Base-by-base conservation (phyloP, 345 rosid genomes). In the Mallotus nudiflorus region DNA sequence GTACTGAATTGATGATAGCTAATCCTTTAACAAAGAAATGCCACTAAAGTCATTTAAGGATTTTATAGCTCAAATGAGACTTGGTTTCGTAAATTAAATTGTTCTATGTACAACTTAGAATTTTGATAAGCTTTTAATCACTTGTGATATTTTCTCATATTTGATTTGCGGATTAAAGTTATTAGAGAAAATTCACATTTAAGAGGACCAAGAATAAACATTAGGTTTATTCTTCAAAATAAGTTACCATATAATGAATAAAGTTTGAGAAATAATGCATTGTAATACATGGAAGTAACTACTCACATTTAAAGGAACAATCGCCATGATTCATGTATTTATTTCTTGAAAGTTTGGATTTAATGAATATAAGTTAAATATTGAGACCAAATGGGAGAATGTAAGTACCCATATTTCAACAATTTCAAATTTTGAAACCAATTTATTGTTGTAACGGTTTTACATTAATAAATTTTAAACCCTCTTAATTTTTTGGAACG, bases 1-100 rank as follows among this genome's bases (percentile, higher is more conserved):
- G 20, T 15, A 63, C 29, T 42, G 1, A 65, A n/a, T 18, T 65
- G 25, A 65, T 65, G 40, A 63, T 63, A 2, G 44, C 0, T 0
- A 40, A 49, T 66, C 59, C 19, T 67, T 31, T 67, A 15, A 67
- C 37, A 28, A 66, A 19, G 28, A 12, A 42, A 64, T 64, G 58
- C 45, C 42, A 66, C 25, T 2, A 45, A 25, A 12, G 24, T 16
- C 49, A 10, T 66, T 51, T 12, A 51, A 66, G 20, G 27, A 51
- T n/a, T 42, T 1, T 33, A 6, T 50, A 33, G 46, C 14, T 2
- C 16, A 9, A 49, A 66, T 66, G 16, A 6, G 46, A 33, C 14
- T 51, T 66, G 0, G 39, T 65, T 46, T 11, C 2, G 3, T 19
- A 25, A 27, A 22, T 9, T 65, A 22, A 65, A 42, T 9, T 39